A percentile compares a stretch with the other conserved stretches of the same genome.
Conservation (phyloP, 2,329 filamentous ascomycete species). For the Reticulascus tulasneorum region DNA sequence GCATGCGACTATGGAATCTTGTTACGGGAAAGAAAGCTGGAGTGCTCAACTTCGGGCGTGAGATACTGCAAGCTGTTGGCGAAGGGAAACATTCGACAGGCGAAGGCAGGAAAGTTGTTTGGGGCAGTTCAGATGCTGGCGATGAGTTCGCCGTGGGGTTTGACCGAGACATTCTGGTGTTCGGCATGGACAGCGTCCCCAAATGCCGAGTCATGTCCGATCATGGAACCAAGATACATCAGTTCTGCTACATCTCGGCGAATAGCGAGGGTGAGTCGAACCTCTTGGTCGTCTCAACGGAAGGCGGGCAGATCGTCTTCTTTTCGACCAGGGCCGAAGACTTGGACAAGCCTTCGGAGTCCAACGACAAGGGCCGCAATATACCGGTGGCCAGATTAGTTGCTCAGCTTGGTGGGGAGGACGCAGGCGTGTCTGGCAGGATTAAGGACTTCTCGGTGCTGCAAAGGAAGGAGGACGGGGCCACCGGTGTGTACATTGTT, state of each 20-base stretch:
- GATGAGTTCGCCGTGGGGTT: constrained; percentile 89
- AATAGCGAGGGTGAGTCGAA: constrained; percentile 44
- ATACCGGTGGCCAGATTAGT: constrained; percentile 62
- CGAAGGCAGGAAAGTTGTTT: constrained; percentile 77
- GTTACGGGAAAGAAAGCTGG: constrained; percentile 95
- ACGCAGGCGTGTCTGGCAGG: constrained; percentile 61
- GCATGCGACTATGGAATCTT: constrained; percentile 93
- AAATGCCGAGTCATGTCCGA: constrained; percentile 68
- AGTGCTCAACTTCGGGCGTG: constrained; percentile 77
- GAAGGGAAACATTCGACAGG: constrained; percentile 74
- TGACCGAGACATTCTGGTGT: constrained; percentile 79
- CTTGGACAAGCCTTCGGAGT: constrained; percentile 25
- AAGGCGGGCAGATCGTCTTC: constrained; percentile 84
- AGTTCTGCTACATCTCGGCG: constrained; percentile 66
- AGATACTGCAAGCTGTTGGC: constrained; percentile 69
- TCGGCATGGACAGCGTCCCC: constrained; percentile 82
- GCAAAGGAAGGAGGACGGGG: constrained; percentile 31
- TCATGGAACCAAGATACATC: constrained; percentile 75
- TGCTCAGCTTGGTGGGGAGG: constrained; percentile 74
- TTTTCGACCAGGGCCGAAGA: constrained; percentile 63
- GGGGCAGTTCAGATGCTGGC: constrained; percentile 66
- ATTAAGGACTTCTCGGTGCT: constrained; percentile 86
- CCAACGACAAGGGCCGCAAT: constrained; percentile 21
- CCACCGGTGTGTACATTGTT: constrained; percentile 52
- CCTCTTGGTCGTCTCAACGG: constrained; percentile 75